Evolutionary conservation across 805 yeast species (phyloP), one percentile per base, ranked within the genome.

Genomic region (Yamadazyma endophytica): DNA sequence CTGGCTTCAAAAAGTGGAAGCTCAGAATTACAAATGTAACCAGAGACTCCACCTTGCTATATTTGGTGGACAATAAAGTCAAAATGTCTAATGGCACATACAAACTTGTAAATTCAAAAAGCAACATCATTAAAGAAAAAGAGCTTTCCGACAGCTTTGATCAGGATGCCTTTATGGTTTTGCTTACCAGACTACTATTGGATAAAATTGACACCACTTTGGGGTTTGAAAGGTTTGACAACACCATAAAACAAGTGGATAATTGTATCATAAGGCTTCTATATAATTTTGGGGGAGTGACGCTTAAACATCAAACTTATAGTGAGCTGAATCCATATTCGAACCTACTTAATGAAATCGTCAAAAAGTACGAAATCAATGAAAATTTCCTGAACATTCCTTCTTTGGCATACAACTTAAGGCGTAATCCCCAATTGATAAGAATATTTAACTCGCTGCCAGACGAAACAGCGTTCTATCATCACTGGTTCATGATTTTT

Each of bases 401-500:
- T 2, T 34, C 50, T 11, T 47, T 56, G 29, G 43, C 58, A 3
- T 65, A 61, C 33, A 45, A 54, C 31, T 49, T 67, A 32, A 43
- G 66, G 29, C 50, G 55, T 31, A 61, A 61, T 30, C 61, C 58
- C 4, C 59, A 56, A 19, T 53, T 68, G 17, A 41, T 65, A 6
- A 44, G 53, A 23, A 56, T 61, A 3, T 65, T 64, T 44, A 66
- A 66, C 37, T 54, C 64, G 8, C 58, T 65, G 30, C 73, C 73
- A 0, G 73, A 68, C 33, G 73, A 67, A 40, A 62, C 70, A n/a
- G 64, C 70, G 9, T 55, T 40, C 37, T 52, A 62, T 36, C 67
- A 64, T 36, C 50, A 52, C 26, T 44, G 55, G 50, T 60, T 61
- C 24, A 32, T 52, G 28, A 47, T 37, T 24, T 31, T 48, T 16